Conservation (phyloP, 2,329 filamentous ascomycete species). For the Macrophomina phaseolina region DNA sequence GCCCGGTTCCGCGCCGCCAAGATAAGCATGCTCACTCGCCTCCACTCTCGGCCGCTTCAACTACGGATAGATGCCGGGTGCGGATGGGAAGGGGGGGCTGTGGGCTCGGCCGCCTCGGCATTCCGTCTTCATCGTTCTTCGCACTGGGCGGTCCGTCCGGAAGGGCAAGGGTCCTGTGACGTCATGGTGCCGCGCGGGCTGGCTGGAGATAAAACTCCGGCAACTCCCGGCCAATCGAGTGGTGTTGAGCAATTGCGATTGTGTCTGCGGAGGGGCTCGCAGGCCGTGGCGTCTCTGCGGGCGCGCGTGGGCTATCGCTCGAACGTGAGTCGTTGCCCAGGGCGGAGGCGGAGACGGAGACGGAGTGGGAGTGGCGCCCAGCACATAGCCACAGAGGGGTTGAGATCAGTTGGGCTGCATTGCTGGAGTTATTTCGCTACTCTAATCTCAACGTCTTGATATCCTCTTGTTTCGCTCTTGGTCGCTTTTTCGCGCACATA, state of each 20-base stretch:
- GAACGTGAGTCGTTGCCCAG: not conserved
- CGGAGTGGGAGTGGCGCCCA: not conserved
- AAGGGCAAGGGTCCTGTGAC: not conserved
- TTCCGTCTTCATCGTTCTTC: not conserved
- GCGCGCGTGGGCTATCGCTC: not conserved
- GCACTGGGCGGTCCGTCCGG: not conserved
- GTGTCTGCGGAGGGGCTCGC: not conserved
- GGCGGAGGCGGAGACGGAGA: not conserved
- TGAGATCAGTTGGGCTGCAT: not conserved
- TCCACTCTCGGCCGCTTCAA: too few species aligned
- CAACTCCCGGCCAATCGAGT: not conserved
- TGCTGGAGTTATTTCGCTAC: not conserved
- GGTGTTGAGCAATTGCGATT: not conserved
- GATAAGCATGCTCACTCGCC: too few species aligned
- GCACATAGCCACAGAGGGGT: not conserved
- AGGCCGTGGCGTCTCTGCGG: not conserved
- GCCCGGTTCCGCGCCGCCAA: conserved; percentile 14
- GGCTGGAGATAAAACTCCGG: not conserved
- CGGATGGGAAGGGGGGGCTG: too few species aligned
- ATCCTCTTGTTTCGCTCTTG: too few species aligned
- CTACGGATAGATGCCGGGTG: too few species aligned
- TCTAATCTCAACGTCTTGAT: not conserved
- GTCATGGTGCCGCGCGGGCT: not conserved
- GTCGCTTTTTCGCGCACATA: too few species aligned
- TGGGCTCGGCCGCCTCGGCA: too few species aligned